phyloP scores from a whole-genome alignment of 441 rosid species.

The Populus hybrid region DNA sequence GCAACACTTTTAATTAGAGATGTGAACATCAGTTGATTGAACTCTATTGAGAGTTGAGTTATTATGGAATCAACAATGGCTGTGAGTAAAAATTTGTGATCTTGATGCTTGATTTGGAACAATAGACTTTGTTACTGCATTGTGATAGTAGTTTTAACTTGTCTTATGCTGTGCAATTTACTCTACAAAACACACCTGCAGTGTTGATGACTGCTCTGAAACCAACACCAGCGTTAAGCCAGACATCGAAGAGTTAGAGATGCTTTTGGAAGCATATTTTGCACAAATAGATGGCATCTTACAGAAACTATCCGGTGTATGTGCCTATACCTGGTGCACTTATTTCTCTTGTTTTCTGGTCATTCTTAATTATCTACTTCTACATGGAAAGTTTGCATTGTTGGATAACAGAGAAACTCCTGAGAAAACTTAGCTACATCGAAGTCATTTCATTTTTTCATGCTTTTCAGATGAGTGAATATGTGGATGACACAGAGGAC shows the following conservation, averaged over 20 bases:
- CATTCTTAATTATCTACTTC: background rate
- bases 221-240: slow-evolving; percentile 22
- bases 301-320: slow-evolving; percentile 43
- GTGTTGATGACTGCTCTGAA: slow-evolving; percentile 27
- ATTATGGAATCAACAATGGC: background rate
- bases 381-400: slow-evolving; percentile 20
- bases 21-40: background rate
- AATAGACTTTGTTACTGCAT: background rate
- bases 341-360: background rate
- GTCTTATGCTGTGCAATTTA: background rate
- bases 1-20: background rate
- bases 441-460: background rate
- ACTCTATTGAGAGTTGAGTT: background rate
- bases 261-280: slow-evolving; percentile 55
- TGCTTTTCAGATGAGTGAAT: slow-evolving; percentile 35
- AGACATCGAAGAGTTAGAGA: slow-evolving; percentile 44
- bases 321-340: slow-evolving; percentile 8
- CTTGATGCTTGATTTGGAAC: too few species aligned
- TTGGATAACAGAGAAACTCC: too few species aligned
- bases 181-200: background rate
- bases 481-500: slow-evolving; percentile 51
- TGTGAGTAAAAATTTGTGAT: background rate
- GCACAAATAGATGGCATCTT: slow-evolving; percentile 45
- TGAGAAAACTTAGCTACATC: background rate
- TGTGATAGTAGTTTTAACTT: background rate